Conservation (phyloP, 352 stramenopile genomes). For the Phytophthora cryptogea region DNA sequence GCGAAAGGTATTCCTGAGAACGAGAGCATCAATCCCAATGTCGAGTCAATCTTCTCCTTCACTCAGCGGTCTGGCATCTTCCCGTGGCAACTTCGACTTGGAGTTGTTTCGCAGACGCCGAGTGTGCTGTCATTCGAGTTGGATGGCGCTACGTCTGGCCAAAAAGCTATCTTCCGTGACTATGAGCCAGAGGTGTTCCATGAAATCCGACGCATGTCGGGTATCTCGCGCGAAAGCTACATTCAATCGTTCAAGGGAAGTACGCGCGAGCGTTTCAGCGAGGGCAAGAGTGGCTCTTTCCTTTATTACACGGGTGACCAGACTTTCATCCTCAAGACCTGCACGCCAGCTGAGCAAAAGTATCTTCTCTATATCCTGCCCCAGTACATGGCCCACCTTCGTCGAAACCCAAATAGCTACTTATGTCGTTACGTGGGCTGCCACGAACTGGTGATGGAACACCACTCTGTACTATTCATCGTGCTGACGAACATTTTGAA, state of each 20-base stretch:
- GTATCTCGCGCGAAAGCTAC: slow-evolving; percentile 77
- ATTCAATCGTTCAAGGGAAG: slow-evolving; percentile 78
- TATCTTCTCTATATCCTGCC: slow-evolving; percentile 88
- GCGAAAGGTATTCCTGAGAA: slow-evolving; percentile 39
- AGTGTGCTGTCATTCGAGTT: slow-evolving; percentile 77
- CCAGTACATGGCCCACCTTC: slow-evolving; percentile 85
- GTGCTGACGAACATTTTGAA: slow-evolving; percentile 90
- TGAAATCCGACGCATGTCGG: slow-evolving; percentile 79
- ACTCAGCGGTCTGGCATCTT: slow-evolving; percentile 70
- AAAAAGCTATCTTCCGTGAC: slow-evolving; percentile 82
- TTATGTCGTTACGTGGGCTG: slow-evolving; percentile 89
- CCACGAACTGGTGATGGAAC: slow-evolving; percentile 86
- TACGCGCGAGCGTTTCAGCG: slow-evolving; percentile 87
- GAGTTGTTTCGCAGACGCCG: slow-evolving; percentile 47
- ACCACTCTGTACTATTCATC: slow-evolving; percentile 88
- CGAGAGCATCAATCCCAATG: slow-evolving; percentile 39
- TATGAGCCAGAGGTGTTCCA: slow-evolving; percentile 84
- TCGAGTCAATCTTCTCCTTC: slow-evolving; percentile 68
- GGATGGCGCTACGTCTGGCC: slow-evolving; percentile 57
- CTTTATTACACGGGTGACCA: slow-evolving; percentile 91
- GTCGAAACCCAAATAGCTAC: slow-evolving; percentile 86
- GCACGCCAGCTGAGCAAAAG: slow-evolving; percentile 77
- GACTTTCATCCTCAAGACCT: slow-evolving; percentile 91
- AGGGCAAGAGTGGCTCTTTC: slow-evolving; percentile 90
- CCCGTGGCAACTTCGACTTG: slow-evolving; percentile 61